A percentile compares a stretch with the other conserved stretches of the same genome.
Evolutionary conservation across 257 asterid genomes (phyloP).

Genomic region (Penstemon newberryi): DNA sequence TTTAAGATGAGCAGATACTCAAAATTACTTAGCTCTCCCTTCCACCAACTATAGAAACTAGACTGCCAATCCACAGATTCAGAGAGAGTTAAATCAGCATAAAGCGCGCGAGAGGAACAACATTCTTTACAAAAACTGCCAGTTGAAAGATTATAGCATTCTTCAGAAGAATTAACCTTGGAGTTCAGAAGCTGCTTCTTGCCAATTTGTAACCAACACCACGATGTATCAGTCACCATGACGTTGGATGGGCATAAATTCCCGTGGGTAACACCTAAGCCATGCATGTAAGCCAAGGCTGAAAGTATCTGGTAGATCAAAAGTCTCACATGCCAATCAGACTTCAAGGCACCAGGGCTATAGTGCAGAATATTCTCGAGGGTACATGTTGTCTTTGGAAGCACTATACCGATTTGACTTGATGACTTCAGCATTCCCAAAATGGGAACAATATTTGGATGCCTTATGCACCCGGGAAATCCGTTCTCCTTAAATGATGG

Average conservation of each 20-base stretch:
- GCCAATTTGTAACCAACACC: conserved; percentile 80
- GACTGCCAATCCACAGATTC: conserved; percentile 63
- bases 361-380: conserved; percentile 73
- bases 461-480: conserved; percentile 92
- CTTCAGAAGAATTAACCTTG: conserved; percentile 35
- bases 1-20: conserved; percentile 86
- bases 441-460: conserved; percentile 81
- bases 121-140: conserved; percentile 43
- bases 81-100: conserved; percentile 63
- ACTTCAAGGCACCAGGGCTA: conserved; percentile 67
- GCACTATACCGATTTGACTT: conserved; percentile 46
- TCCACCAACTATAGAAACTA: conserved; percentile 84
- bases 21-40: conserved; percentile 84
- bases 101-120: conserved; percentile 63
- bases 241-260: conserved; percentile 65
- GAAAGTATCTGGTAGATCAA: conserved; percentile 81
- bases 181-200: conserved; percentile 48
- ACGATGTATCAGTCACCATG: conserved; percentile 63
- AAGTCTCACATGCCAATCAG: conserved; percentile 72
- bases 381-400: conserved; percentile 68
- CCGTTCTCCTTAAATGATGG: conserved; percentile 63
- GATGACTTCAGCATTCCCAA: conserved; percentile 72
- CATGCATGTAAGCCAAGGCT: conserved; percentile 79
- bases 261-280: conserved; percentile 78
- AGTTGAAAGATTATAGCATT: conserved; percentile 29